phyloP scores from a whole-genome alignment of 768 basidiomycete genomes.

The Amanita inopinata region DNA sequence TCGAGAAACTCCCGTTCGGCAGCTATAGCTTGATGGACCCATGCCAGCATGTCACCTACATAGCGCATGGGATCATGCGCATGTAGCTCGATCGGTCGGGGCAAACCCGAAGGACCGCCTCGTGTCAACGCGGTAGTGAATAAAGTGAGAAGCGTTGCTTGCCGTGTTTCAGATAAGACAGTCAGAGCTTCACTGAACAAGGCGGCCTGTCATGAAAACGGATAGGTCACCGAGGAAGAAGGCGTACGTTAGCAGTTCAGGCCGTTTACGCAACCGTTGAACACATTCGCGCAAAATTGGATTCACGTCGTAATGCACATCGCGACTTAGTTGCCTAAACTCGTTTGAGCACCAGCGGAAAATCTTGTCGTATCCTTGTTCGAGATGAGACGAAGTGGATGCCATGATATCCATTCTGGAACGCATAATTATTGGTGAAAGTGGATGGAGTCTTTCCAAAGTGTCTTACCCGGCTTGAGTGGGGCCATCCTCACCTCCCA shows the following conservation, averaged over 20 bases:
- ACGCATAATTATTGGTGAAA: background rate
- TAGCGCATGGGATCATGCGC: constrained; percentile 97
- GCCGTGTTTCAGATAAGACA: constrained; percentile 73
- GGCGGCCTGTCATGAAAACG: background rate
- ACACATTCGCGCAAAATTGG: constrained; percentile 63
- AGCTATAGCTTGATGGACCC: constrained; percentile 95
- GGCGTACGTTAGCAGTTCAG: constrained; percentile 63
- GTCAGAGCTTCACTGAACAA: constrained; percentile 58
- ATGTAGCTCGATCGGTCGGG: constrained; percentile 93
- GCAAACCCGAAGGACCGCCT: constrained; percentile 75
- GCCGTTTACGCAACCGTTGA: constrained; percentile 60
- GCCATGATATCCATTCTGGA: constrained; percentile 83
- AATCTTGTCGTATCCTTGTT: constrained; percentile 86
- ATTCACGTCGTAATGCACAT: constrained; percentile 62
- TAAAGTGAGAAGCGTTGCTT: constrained; percentile 64
- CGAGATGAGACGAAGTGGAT: constrained; percentile 69
- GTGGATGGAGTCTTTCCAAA: background rate
- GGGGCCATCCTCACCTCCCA: constrained; percentile 77
- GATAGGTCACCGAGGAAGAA: constrained; percentile 1
- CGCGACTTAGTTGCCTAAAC: constrained; percentile 70
- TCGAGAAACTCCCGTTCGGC: constrained; percentile 93
- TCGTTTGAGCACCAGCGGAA: constrained; percentile 79
- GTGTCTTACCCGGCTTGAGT: constrained; percentile 64
- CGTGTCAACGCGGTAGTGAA: constrained; percentile 86
- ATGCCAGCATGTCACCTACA: constrained; percentile 96